Conservation (phyloP, 2,329 filamentous ascomycete genomes). For the Endoconidiophora polonica region DNA sequence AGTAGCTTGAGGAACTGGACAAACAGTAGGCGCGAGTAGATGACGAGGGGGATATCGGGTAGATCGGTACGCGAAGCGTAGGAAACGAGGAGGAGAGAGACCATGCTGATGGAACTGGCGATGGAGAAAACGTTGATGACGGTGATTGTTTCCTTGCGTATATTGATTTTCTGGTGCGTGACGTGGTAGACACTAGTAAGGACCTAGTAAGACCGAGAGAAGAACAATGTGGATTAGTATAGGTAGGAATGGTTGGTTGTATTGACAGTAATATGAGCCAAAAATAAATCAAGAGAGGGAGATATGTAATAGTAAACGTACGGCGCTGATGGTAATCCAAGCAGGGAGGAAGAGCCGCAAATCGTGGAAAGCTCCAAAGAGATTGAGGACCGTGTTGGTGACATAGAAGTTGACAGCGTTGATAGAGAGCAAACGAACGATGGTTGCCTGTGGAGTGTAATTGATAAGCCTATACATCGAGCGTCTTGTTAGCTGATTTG, state of each 20-base stretch:
- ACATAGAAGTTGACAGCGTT: constrained; percentile 60
- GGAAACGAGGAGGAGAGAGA: constrained; percentile 48
- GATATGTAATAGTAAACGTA: constrained; percentile 22
- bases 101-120: constrained; percentile 61
- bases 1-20: constrained; percentile 21
- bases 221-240: background rate
- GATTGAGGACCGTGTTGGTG: constrained; percentile 53
- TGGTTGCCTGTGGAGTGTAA: constrained; percentile 65
- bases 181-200: constrained; percentile 61
- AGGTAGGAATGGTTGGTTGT: too few relatives aligned
- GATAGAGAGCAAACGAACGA: constrained; percentile 62
- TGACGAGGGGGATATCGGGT: constrained; percentile 40
- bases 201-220: constrained; percentile 28
- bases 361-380: constrained; percentile 54
- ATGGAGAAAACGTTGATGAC: constrained; percentile 64
- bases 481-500: background rate
- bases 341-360: constrained; percentile 55
- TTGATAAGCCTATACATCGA: constrained; percentile 51
- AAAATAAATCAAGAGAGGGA: background rate
- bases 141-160: constrained; percentile 61
- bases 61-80: constrained; percentile 46
- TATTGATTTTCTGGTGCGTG: constrained; percentile 63
- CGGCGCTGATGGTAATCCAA: constrained; percentile 63
- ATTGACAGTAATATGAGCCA: background rate
- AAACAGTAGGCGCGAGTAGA: constrained; percentile 22